Evolutionary conservation across 2,329 filamentous ascomycete genomes (phyloP).

Genomic region (Incumbomyces delicatus): DNA sequence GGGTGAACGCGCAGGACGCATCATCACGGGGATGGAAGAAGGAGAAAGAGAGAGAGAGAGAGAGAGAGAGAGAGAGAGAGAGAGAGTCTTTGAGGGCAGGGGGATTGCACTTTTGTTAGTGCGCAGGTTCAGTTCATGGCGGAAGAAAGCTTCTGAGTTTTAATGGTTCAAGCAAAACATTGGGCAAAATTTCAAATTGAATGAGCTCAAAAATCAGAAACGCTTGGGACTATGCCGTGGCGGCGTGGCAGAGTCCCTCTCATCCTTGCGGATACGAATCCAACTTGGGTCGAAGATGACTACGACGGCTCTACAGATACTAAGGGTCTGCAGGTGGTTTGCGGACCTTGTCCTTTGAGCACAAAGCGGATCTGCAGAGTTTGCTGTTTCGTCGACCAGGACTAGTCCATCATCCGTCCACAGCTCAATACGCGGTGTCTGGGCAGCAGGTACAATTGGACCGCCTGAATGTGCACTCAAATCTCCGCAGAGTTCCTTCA

Average conservation of each 20-base stretch:
- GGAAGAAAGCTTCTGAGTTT: too few relatives aligned
- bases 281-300: not conserved
- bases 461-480: not conserved
- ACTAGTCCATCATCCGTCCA: slow-evolving; percentile 16
- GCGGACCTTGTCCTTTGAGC: too few relatives aligned
- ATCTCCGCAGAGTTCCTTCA: slow-evolving; percentile 33
- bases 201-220: too few relatives aligned
- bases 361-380: not conserved
- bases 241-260: not conserved
- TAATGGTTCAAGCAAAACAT: too few relatives aligned
- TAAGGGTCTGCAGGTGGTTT: not conserved
- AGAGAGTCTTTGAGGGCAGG: too few relatives aligned
- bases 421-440: slow-evolving; percentile 8
- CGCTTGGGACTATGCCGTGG: not conserved
- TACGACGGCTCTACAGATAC: not conserved
- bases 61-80: too few relatives aligned
- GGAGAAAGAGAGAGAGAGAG: too few relatives aligned
- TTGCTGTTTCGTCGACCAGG: not conserved
- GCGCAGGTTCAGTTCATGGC: too few relatives aligned
- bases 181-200: too few relatives aligned
- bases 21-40: too few relatives aligned
- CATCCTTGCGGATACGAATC: not conserved
- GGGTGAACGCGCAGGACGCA: too few relatives aligned
- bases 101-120: too few relatives aligned
- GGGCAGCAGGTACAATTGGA: not conserved